phyloP scores from a whole-genome alignment of 1,284 basidiomycete species.

The Microbotryum saponariae region DNA sequence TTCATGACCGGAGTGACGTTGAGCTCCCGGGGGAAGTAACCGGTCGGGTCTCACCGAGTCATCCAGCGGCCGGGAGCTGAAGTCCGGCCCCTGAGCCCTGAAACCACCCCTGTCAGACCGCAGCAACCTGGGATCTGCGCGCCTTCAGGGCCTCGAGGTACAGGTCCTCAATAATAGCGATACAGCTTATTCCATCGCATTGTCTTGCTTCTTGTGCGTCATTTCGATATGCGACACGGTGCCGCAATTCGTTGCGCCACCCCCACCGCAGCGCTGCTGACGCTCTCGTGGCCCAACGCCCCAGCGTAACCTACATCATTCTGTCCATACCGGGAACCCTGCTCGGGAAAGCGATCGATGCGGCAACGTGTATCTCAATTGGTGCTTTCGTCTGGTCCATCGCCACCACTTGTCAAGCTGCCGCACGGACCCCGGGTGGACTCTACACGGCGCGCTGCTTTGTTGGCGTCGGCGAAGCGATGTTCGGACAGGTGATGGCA shows the following conservation, averaged over 20 bases:
- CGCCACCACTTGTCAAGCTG: conserved; percentile 44
- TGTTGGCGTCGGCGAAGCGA: conserved; percentile 40
- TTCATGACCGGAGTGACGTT: no score
- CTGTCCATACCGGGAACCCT: conserved; percentile 39
- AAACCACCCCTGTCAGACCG: no score
- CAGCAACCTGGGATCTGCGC: no score
- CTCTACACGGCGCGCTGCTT: conserved; percentile 41
- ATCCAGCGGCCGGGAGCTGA: no score
- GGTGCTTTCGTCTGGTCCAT: conserved; percentile 45
- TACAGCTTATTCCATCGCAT: conserved; percentile 42
- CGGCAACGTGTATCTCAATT: conserved; percentile 41
- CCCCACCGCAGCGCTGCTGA: no score
- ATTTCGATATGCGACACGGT: conserved; percentile 18
- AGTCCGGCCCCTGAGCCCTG: no score
- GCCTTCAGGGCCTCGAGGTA: conserved; percentile 38
- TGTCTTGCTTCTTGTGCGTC: conserved; percentile 39
- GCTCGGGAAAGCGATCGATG: conserved; percentile 39
- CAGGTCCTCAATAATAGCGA: conserved; percentile 38
- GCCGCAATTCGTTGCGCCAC: background rate
- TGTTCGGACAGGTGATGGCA: background rate
- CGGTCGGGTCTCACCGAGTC: no score
- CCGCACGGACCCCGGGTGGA: conserved; percentile 38
- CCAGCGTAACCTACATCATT: conserved; percentile 40
- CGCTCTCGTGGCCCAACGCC: no score
- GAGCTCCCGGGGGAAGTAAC: no score